Base-by-base conservation (phyloP, 495 filamentous ascomycete genomes). In the Penicillium riverlandense region DNA sequence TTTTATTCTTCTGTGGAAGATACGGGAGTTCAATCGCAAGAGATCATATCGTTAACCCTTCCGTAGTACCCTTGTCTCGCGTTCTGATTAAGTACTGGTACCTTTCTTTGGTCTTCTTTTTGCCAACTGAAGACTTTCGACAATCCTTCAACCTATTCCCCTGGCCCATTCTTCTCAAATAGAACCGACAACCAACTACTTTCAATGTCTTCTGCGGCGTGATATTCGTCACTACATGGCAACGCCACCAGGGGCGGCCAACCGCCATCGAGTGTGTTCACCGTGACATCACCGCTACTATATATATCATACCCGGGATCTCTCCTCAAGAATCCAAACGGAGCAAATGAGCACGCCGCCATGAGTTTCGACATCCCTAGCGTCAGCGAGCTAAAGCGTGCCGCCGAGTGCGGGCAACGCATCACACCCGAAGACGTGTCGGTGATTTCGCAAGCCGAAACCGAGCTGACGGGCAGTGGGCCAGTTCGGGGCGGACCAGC, bases 401-500 rank as follows among this genome's bases (percentile, higher is more conserved):
- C 59, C 11, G 66, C 51, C 2, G 62, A 63, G 44, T 37, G 48
- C 13, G 62, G 62, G 8, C 60, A 66, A 30, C 59, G 62, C 13
- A 67, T 67, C 37, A 64, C 63, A 1, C 37, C 55, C 4, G 58
- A 54, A 28, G 62, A 67, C 37, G 62, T 64, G 0, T 63, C 62
- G 11, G 41, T 44, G 2, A 69, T 67, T 36, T 59, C 62, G 7
- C 62, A 66, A n/a, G 60, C 54, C 1, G 63, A 69, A 38, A 61
- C 58, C 29, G 50, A 57, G n/a, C 40, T 66, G 43, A 66, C 60
- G 0, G 71, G 73, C 11, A 66, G 67, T 1, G 69, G 72, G 9
- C 70, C 73, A 12, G 72, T 79, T 22, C 78, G 78, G 39, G 79
- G 79, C 40, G 78, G 78, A 11, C 71, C 78, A 32, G 69, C 70